Percentiles rank a stretch among this genome's conserved stretches.
Conservation (phyloP, 495 filamentous ascomycete genomes). For the Neurospora sp. region DNA sequence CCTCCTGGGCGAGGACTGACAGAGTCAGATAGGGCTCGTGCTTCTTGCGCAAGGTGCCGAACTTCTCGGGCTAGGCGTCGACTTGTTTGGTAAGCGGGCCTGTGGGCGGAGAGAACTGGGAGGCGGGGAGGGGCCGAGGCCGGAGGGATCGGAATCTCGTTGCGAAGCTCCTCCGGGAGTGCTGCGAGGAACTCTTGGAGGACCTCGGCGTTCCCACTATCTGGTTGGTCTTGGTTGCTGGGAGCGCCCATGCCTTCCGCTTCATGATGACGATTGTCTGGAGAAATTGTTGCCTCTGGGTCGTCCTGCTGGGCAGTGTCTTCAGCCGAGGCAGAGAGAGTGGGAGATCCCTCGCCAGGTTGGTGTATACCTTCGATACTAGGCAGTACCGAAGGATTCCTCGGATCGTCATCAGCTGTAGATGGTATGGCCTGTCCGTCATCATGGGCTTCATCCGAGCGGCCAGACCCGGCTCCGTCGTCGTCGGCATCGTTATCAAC, state of each 20-base stretch:
- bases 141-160: too few relatives aligned
- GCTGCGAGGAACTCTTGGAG: conserved; percentile 90
- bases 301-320: not conserved
- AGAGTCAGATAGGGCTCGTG: too few relatives aligned
- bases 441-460: not conserved
- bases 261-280: not conserved
- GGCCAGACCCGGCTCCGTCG: not conserved
- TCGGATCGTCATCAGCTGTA: not conserved
- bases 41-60: too few relatives aligned
- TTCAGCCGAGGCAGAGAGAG: not conserved
- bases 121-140: too few relatives aligned
- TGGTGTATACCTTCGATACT: not conserved
- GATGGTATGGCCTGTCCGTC: not conserved
- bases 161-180: conserved; percentile 76
- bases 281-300: not conserved
- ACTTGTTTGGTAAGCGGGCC: too few relatives aligned
- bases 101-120: too few relatives aligned
- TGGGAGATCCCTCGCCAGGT: not conserved
- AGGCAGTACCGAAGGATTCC: not conserved
- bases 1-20: too few relatives aligned
- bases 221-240: not conserved
- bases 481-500: not conserved
- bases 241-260: not conserved
- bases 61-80: too few relatives aligned
- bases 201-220: conserved; percentile 44